Base-by-base conservation (phyloP, 768 basidiomycete species). In the Strobilomyces echinocephalus region DNA sequence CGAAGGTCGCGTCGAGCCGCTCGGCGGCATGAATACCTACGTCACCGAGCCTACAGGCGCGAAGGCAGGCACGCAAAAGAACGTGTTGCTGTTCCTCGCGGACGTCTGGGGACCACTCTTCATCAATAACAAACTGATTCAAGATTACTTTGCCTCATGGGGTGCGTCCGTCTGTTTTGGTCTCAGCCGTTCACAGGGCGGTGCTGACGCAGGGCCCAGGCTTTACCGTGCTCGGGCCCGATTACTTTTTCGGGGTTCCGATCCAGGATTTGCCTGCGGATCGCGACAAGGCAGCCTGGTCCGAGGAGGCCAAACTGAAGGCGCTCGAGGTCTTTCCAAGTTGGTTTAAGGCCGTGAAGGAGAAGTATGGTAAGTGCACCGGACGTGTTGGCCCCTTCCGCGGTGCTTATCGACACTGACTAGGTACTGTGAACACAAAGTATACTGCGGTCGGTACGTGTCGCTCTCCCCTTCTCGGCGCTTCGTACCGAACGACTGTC, bases 101-200 rank as follows among this genome's bases (percentile, higher is more conserved):
- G 84, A 85, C 61, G 71, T 84, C 14, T 82, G 64, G 54, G 79
- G 83, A 0, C 74, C 82, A 0, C 70, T 82, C 30, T 80, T 67
- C 58, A 31, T 79, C 49, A 85, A 85, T 61, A 79, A 79, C 43
- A 66, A 82, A 62, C 64, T 85, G 4, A 46, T 85, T 5, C 80
- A 83, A 60, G 83, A 86, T 62, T 84, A 77, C 52, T 83, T 80
- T 50, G 82, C 85, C 2, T 70, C 77, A 2, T 69, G 76, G n/a
- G 84, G 84, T 84, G 36, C 4, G 69, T 62, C 33, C 30, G 30
- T 30, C 30, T 30, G 30, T 4, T 30, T 30, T 5, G 30, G 30
- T 30, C 30, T 30, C 30, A 3, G 6, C 15, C 5, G 10, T n/a
- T 18, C 18, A 12, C 12, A 24, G n/a, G 15, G 33, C 8, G 10